Evolutionary conservation across 1,139 yeast genomes (phyloP).

Genomic region (Suhomyces chickasaworum): DNA sequence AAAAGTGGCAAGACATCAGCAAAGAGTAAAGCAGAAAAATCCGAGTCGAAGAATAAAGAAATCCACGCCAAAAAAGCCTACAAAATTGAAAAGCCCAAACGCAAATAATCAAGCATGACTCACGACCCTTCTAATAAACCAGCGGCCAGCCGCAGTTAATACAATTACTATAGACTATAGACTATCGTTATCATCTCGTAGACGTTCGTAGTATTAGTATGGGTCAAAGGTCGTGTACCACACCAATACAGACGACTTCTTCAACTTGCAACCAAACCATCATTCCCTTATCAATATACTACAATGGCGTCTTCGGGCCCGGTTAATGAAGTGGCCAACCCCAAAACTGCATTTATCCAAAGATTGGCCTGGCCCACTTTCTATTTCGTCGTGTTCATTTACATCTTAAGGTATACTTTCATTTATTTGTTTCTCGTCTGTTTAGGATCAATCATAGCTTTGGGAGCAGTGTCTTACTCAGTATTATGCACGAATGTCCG

Average conservation of each 20-base stretch:
- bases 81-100: constrained; percentile 4
- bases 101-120: constrained; percentile 3
- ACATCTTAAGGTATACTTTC: constrained; percentile 16
- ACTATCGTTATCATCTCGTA: background rate
- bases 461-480: constrained; percentile 3
- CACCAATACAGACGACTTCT: constrained; percentile 1
- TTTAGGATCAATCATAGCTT: constrained; percentile 4
- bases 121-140: constrained; percentile 1
- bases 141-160: background rate
- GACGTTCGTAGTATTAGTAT: background rate
- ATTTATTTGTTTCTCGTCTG: constrained; percentile 15
- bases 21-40: constrained; percentile 15
- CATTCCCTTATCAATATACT: background rate
- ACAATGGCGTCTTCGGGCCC: constrained; percentile 3
- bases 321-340: background rate
- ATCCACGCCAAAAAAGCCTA: constrained; percentile 6
- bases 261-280: constrained; percentile 3
- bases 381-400: constrained; percentile 9
- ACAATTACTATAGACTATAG: background rate
- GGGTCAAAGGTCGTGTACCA: background rate
- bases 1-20: background rate
- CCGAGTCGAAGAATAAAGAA: constrained; percentile 11
- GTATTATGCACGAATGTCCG: constrained; percentile 9
- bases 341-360: background rate
- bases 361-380: constrained; percentile 2